These are phyloP conservation scores for Phyllosticta paracitricarpa DNA, from an alignment of 2,329 filamentous ascomycete species.

Conservation along the genomic window DNA sequence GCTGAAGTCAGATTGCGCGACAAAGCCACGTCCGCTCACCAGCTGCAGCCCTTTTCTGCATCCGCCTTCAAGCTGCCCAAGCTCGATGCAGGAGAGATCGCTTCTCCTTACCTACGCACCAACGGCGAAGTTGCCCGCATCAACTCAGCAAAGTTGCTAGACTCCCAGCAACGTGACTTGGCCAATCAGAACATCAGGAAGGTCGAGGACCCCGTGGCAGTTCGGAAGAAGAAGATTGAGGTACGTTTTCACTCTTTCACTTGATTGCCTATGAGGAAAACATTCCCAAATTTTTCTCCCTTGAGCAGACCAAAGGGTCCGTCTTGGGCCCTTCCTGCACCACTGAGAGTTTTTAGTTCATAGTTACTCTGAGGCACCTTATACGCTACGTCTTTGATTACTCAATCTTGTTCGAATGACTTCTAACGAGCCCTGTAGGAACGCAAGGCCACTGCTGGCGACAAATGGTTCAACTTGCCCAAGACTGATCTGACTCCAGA, in stretches of 20 bases:
- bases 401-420: neutral
- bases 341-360: constrained; percentile 58
- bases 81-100: constrained; percentile 36
- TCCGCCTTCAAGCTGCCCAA: constrained; percentile 39
- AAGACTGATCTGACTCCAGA: constrained; percentile 75
- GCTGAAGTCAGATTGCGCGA: constrained; percentile 49
- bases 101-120: constrained; percentile 46
- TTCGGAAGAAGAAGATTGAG: constrained; percentile 39
- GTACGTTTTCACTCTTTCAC: constrained; percentile 29
- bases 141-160: constrained; percentile 42
- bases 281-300: constrained; percentile 53
- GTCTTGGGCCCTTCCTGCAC: constrained; percentile 71
- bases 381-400: neutral
- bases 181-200: constrained; percentile 39
- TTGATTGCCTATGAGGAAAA: constrained; percentile 61
- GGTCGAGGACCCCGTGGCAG: constrained; percentile 43
- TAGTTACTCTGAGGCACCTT: constrained; percentile 62
- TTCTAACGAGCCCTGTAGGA: constrained; percentile 26
- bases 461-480: constrained; percentile 80
- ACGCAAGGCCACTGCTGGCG: constrained; percentile 60
- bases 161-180: constrained; percentile 37
- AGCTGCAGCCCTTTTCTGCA: constrained; percentile 9
- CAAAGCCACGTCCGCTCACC: constrained; percentile 24
- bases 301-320: constrained; percentile 67
- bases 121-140: constrained; percentile 43